Evolutionary conservation across 352 stramenopile genomes (phyloP).

Genomic region (Lagenidium sp.): DNA sequence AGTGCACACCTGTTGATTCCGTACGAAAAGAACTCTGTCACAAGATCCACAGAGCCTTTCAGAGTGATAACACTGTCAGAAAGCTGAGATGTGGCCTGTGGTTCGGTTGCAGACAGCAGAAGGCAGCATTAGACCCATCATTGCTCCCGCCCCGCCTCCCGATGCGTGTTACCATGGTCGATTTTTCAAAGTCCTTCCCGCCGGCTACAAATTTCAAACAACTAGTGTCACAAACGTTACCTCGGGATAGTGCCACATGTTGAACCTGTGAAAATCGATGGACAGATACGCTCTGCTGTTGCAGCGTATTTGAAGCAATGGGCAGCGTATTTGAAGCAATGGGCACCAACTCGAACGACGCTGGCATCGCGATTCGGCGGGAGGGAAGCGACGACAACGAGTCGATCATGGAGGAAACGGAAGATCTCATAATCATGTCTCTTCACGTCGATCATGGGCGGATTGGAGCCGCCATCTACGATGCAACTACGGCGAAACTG

Average conservation of each 20-base stretch:
- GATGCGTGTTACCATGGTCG: no score
- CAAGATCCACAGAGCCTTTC: constrained; percentile 97
- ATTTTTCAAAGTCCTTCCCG: no score
- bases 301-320: no score
- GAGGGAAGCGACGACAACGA: background rate
- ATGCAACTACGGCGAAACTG: constrained; percentile 51
- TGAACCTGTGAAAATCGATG: no score
- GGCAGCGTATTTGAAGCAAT: no score
- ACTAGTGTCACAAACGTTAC: no score
- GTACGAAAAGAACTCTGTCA: constrained; percentile 99
- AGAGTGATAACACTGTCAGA: constrained; percentile 97
- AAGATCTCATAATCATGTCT: constrained; percentile 57
- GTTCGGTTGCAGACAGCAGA: background rate
- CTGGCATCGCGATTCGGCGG: background rate
- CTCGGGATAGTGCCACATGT: no score
- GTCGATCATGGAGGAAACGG: constrained; percentile 21
- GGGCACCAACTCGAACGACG: no score
- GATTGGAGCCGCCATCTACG: constrained; percentile 68
- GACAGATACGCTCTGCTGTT: no score
- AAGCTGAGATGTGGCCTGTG: constrained; percentile 54
- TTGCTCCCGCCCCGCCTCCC: no score
- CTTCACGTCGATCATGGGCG: constrained; percentile 56
- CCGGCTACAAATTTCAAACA: no score
- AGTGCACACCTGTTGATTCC: constrained; percentile 93
- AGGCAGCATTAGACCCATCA: background rate